Evolutionary conservation across 2,329 filamentous ascomycete species (phyloP).

Genomic region (Macrophomina pseudophaseolina): DNA sequence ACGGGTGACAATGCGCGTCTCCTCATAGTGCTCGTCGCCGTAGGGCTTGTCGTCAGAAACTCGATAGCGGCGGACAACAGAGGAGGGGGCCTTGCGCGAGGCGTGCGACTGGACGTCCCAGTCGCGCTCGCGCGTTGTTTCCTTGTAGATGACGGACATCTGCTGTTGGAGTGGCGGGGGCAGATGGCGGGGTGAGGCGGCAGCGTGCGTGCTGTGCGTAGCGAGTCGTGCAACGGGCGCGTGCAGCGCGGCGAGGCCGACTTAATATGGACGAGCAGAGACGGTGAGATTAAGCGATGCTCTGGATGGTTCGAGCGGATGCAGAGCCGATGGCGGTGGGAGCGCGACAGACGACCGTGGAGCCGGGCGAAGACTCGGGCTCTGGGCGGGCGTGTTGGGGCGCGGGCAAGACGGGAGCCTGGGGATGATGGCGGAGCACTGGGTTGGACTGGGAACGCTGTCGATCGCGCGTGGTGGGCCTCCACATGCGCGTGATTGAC

Average conservation of each 20-base stretch:
- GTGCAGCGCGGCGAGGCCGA: conserved; percentile 9
- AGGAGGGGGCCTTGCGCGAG: conserved; percentile 49
- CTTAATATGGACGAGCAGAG: conserved; percentile 4
- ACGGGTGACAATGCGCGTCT: conserved; percentile 54
- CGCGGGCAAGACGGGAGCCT: background rate
- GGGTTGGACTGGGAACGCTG: conserved; percentile 5
- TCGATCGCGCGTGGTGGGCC: conserved; percentile 24
- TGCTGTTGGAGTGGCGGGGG: background rate
- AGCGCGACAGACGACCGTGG: background rate
- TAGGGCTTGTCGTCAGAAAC: conserved; percentile 56
- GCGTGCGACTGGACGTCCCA: conserved; percentile 43
- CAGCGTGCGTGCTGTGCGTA: conserved; percentile 23
- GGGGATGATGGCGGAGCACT: conserved; percentile 18
- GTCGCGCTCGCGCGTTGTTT: conserved; percentile 49
- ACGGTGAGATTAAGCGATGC: conserved; percentile 2
- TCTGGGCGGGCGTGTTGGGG: background rate
- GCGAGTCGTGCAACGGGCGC: conserved; percentile 20
- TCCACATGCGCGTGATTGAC: conserved; percentile 23
- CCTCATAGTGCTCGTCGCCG: conserved; percentile 49
- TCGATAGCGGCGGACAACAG: conserved; percentile 65
- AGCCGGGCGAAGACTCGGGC: background rate
- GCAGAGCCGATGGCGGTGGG: conserved; percentile 15
- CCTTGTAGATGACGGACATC: conserved; percentile 55
- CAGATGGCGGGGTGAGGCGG: conserved; percentile 8
- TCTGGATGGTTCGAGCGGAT: conserved; percentile 5